Evolutionary conservation across 2,329 filamentous ascomycete species (phyloP).

Genomic region (Neopestalotiopsis sp.): DNA sequence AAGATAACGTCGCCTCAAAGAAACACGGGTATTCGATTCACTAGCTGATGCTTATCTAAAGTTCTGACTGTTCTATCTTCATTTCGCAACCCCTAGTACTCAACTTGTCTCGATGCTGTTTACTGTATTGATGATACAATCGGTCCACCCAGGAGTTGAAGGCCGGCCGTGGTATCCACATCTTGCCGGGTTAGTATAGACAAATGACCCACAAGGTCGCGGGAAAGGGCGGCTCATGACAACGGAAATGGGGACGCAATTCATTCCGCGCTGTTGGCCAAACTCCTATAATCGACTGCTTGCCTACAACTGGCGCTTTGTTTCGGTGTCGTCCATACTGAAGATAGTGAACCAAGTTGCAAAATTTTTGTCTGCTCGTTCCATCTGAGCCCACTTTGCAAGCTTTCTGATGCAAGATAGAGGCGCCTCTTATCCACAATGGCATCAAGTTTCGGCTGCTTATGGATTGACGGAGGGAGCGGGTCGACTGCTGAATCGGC

Average conservation of each 20-base stretch:
- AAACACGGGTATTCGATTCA: too few species aligned
- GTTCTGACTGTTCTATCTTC: neutral
- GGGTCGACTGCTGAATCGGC: neutral
- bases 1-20: too few species aligned
- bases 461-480: neutral
- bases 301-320: neutral
- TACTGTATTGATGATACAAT: neutral
- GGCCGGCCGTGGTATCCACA: neutral
- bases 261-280: slow-evolving; percentile 2
- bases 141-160: neutral
- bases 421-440: slow-evolving; percentile 3
- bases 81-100: neutral
- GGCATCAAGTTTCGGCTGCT: slow-evolving; percentile 6
- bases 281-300: neutral
- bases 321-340: neutral
- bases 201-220: neutral
- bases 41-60: neutral
- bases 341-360: neutral
- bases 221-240: slow-evolving; percentile 7
- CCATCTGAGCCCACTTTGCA: slow-evolving; percentile 12
- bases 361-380: slow-evolving; percentile 2
- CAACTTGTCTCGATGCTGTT: neutral
- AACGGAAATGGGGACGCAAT: slow-evolving; percentile 10
- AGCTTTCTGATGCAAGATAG: neutral
- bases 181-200: neutral